Conservation (phyloP, 305 asterid species). For the Salvia sclarea region DNA sequence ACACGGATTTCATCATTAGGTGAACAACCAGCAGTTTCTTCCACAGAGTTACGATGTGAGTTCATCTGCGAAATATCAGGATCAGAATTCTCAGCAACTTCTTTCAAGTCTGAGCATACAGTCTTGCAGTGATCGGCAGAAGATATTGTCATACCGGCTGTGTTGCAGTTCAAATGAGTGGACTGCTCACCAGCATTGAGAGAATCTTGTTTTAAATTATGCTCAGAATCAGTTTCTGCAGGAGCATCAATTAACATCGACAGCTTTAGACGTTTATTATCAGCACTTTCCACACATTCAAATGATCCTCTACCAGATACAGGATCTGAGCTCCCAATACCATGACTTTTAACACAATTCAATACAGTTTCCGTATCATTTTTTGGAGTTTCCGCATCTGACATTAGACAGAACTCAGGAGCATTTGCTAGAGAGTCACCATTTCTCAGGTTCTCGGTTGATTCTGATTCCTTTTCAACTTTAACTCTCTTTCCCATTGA, state of each 20-base stretch:
- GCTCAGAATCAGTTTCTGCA: constrained; percentile 36
- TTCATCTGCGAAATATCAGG: constrained; percentile 37
- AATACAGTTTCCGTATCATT: constrained; percentile 34
- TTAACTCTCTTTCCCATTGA: constrained; percentile 40
- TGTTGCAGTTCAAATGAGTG: constrained; percentile 30
- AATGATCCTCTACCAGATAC: constrained; percentile 36
- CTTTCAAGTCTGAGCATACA: constrained; percentile 38
- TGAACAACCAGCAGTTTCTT: constrained; percentile 39
- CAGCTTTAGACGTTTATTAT: constrained; percentile 31
- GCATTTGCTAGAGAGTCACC: constrained; percentile 39
- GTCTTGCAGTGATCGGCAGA: constrained; percentile 40
- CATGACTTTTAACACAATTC: constrained; percentile 32
- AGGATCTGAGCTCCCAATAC: constrained; percentile 35
- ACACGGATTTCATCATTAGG: constrained; percentile 33
- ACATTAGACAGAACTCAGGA: constrained; percentile 34
- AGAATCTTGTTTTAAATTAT: constrained; percentile 37
- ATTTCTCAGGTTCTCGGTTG: constrained; percentile 35
- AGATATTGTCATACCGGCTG: constrained; percentile 29
- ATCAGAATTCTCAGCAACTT: constrained; percentile 43
- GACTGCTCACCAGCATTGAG: constrained; percentile 30
- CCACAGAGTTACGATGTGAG: constrained; percentile 38
- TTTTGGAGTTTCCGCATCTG: constrained; percentile 31
- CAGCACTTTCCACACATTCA: constrained; percentile 40
- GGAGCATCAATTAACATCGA: constrained; percentile 34
- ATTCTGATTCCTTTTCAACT: constrained; percentile 42